These are phyloP conservation scores for Boehmeria nivea DNA, from an alignment of 306 rosid genomes.

Conservation along the genomic window DNA sequence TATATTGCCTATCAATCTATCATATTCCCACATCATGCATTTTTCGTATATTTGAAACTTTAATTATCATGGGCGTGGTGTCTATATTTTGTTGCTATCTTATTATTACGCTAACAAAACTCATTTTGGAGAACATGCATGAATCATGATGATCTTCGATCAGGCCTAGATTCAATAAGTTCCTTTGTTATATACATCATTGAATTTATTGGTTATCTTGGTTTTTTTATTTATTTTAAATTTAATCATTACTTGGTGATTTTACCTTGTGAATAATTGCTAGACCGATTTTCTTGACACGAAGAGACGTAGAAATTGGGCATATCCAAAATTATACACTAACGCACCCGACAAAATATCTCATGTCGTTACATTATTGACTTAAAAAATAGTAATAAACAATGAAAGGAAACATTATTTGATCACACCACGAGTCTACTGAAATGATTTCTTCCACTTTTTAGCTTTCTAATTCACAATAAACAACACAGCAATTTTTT, in stretches of 20 bases:
- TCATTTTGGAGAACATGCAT: neutral
- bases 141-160: constrained; percentile 1
- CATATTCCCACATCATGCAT: neutral
- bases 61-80: neutral
- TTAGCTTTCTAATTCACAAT: neutral
- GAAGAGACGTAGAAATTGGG: neutral
- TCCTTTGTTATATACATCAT: neutral
- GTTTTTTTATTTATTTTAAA: too few relatives aligned
- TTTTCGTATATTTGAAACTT: neutral
- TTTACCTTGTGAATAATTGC: neutral
- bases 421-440: constrained; percentile 1
- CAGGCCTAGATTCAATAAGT: neutral
- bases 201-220: neutral
- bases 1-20: neutral
- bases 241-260: too few relatives aligned
- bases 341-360: constrained; percentile 23
- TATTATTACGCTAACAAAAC: neutral
- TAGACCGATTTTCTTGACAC: neutral
- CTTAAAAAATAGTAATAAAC: constrained; percentile 4
- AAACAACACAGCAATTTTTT: constrained; percentile 9
- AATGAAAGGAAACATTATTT: neutral
- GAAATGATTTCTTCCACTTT: constrained; percentile 4
- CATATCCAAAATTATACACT: neutral
- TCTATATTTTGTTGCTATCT: neutral
- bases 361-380: constrained; percentile 3